Percentiles rank a stretch among this genome's conserved stretches.
Conservation (phyloP, 208 protist species). For the Angomonas desouzai region DNA sequence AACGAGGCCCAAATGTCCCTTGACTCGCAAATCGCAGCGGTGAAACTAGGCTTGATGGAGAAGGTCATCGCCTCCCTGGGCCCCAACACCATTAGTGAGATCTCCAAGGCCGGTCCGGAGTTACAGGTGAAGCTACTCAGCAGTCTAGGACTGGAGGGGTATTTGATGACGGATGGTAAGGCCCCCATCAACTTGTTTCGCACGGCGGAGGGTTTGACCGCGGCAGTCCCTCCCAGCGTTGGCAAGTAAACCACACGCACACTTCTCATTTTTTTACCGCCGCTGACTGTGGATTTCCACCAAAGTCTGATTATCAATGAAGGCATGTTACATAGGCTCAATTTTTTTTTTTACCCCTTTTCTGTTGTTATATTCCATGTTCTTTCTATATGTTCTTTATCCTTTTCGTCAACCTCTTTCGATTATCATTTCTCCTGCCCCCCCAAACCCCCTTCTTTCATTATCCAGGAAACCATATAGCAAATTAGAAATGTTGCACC, state of each 20-base stretch:
- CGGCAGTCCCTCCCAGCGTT: not conserved
- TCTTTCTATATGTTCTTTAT: constrained; percentile 12
- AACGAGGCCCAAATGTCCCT: constrained; percentile 28
- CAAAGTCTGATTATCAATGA: no score
- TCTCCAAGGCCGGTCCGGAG: constrained; percentile 79
- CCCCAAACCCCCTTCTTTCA: not conserved
- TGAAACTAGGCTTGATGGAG: constrained; percentile 22
- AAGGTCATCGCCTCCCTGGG: constrained; percentile 62
- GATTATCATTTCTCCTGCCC: not conserved
- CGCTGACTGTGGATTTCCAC: no score
- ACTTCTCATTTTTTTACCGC: no score
- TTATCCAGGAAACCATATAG: not conserved
- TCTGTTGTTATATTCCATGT: constrained; percentile 2
- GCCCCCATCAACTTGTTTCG: constrained; percentile 91
- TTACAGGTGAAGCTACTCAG: constrained; percentile 76
- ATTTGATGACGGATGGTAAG: constrained; percentile 91
- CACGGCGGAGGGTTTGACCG: constrained; percentile 73
- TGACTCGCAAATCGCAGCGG: constrained; percentile 3
- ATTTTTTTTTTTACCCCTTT: constrained; percentile 12
- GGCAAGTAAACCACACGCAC: not conserved
- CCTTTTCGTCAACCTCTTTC: not conserved
- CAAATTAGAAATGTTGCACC: constrained; percentile 43
- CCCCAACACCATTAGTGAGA: constrained; percentile 67
- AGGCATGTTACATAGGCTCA: no score
- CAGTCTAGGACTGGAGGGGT: constrained; percentile 76